Conservation (phyloP, 2,329 filamentous ascomycete genomes). For the Microdochium bolleyi region DNA sequence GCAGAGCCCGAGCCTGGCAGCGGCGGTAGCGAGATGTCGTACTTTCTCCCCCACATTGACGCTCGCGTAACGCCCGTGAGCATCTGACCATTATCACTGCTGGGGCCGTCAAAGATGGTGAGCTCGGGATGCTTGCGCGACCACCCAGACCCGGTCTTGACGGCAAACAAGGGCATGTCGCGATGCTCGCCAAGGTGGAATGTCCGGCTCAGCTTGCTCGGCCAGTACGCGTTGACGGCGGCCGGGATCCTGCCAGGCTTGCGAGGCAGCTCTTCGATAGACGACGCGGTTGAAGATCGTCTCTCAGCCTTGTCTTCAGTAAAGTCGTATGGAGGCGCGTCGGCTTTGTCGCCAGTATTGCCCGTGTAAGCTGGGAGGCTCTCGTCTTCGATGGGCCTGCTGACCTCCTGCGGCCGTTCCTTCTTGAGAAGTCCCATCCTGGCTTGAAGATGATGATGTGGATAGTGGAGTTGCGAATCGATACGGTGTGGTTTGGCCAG, state of each 20-base stretch:
- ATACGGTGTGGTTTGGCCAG: too few species aligned
- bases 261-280: neutral
- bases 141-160: slow-evolving; percentile 8
- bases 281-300: neutral
- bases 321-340: slow-evolving; percentile 3
- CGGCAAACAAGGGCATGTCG: slow-evolving; percentile 9
- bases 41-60: slow-evolving; percentile 3
- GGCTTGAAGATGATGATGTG: neutral
- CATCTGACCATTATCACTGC: slow-evolving; percentile 7
- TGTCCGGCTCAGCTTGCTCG: slow-evolving; percentile 4
- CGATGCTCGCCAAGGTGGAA: slow-evolving; percentile 12
- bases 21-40: slow-evolving; percentile 4
- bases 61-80: slow-evolving; percentile 8
- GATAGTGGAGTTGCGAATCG: neutral
- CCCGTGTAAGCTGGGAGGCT: neutral
- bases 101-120: slow-evolving; percentile 9
- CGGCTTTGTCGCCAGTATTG: neutral
- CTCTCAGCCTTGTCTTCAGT: neutral
- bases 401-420: neutral
- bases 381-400: neutral
- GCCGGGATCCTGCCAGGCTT: slow-evolving; percentile 7
- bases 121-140: slow-evolving; percentile 8
- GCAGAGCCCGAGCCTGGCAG: neutral
- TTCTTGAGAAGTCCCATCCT: neutral
- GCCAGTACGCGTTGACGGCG: slow-evolving; percentile 11